Base-by-base conservation (phyloP, 2,329 filamentous ascomycete genomes). In the Ceratocystis cubensis region DNA sequence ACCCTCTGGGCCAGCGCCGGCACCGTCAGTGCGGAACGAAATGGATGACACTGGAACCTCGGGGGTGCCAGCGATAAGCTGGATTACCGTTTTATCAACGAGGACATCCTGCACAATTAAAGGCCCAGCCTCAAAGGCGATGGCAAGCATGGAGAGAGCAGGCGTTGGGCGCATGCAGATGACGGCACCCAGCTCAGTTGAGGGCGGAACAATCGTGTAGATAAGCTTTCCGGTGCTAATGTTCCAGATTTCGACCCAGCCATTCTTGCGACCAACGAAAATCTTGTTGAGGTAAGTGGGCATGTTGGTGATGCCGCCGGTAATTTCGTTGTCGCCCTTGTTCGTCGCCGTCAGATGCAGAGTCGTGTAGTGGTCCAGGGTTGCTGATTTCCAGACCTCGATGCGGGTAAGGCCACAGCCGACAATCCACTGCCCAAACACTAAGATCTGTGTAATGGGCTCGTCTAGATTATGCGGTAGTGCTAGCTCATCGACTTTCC, bases 271-370 rank as follows among this genome's bases (percentile, higher is more conserved):
- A 8, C 91, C 95, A 2, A 91, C 88, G 70, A 97, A 91, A 57
- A 99, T 84, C 76, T 99, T 99, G 80, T 99, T 99, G 69, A 99
- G 77, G 75, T 91, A 96, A 0, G 94, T 97, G 1, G 93, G 92
- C 87, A 97, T 91, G 72, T 84, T 95, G 73, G 86, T 88, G 71
- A 96, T 82, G 63, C 87, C 85, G 28, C 89, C 89, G 0, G 88
- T 91, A 67, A 96, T 84, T 70, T 86, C 79, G 70, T 85, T 87
- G 66, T 84, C 83, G 22, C 81, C 81, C 41, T 84, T 79, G 69
- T 77, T 78, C 1, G 80, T 77, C 0, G 82, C 78, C 68, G 82
- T 80, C 3, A 83, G 84, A 65, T 83, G 81, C 20, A 97, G 80
- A 0, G 90, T 92, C 0, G 93, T 96, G 76, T 97, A 96, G 75